Percentiles rank a stretch among this genome's conserved stretches.
phyloP scores from a whole-genome alignment of 2,329 filamentous ascomycete genomes.

The Aspergillus sp. region DNA sequence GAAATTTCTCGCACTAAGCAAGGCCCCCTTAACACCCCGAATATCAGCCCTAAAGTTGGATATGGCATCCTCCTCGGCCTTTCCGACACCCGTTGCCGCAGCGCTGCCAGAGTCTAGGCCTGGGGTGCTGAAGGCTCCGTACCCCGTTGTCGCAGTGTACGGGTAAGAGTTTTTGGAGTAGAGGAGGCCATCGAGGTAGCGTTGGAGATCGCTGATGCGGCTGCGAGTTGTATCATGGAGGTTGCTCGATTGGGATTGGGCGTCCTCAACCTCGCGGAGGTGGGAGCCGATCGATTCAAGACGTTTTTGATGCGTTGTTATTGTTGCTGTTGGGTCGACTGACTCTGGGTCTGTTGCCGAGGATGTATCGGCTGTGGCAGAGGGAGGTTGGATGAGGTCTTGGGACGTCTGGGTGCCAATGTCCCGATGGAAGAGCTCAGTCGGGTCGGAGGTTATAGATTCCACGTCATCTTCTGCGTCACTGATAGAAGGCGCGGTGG shows the following conservation, averaged over 20 bases:
- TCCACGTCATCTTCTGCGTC: slow-evolving; percentile 45
- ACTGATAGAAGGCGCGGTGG: background rate
- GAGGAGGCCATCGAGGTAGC: slow-evolving; percentile 52
- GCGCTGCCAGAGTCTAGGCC: slow-evolving; percentile 25
- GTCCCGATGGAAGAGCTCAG: slow-evolving; percentile 64
- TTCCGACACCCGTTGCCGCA: slow-evolving; percentile 30
- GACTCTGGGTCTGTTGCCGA: slow-evolving; percentile 21
- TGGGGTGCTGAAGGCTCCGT: slow-evolving; percentile 35
- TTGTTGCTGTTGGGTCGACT: slow-evolving; percentile 23
- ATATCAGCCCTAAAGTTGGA: slow-evolving; percentile 61
- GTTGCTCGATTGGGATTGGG: slow-evolving; percentile 36
- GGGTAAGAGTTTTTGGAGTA: slow-evolving; percentile 29
- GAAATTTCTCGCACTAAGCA: slow-evolving; percentile 64
- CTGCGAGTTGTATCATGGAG: slow-evolving; percentile 35
- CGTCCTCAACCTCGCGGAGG: slow-evolving; percentile 48
- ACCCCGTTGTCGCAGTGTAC: slow-evolving; percentile 30
- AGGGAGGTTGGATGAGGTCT: slow-evolving; percentile 14
- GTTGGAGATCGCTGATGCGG: slow-evolving; percentile 47
- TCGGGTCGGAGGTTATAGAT: slow-evolving; percentile 57
- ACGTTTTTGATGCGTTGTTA: slow-evolving; percentile 43
- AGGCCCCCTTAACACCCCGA: slow-evolving; percentile 61
- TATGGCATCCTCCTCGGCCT: slow-evolving; percentile 57
- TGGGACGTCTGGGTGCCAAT: slow-evolving; percentile 63
- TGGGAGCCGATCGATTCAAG: slow-evolving; percentile 54
- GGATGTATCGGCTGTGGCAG: background rate